Evolutionary conservation across 306 rosid genomes (phyloP), one percentile per base, ranked within the genome.

Genomic region (Cucumis melo): DNA sequence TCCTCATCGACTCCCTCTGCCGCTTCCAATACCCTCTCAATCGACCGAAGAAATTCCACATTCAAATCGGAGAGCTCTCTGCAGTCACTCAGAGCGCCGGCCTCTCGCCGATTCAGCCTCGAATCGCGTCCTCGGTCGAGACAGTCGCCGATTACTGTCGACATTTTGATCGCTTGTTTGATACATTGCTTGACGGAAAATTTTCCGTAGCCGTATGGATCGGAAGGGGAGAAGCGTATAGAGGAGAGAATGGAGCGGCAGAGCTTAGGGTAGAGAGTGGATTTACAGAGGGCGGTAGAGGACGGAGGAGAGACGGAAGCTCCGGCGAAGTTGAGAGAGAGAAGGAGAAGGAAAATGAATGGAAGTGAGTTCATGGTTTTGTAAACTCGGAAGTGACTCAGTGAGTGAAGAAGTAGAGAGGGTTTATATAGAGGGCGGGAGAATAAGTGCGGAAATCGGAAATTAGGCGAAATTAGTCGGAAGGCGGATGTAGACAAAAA

Each of bases 231-330:
- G 74, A 82, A 81, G 2, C 80, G 78, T 19, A 86, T 77, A 46
- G 88, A 34, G 46, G 92, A 89, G 65, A 90, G 80, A 14, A 92
- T 84, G 17, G 96, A 89, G 39, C 90, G 96, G 74, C 96, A 92
- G 15, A 92, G 93, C 79, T 88, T 90, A 3, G 96, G 98, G 79
- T 87, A 90, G 32, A 86, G 54, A 53, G 96, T 87, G 74, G 83
- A 76, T 76, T 85, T 84, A 80, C 98, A 92, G n/a, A 41, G 54
- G 2, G 85, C 84, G 12, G 89, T 13, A 0, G 89, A 85, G 8
- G 91, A 84, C 12, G 5, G 74, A 10, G 46, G 46, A 8, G 64
- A 42, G 20, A 41, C 29, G 53, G 19, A 67, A 20, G 74, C 54
- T 39, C 53, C 74, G 74, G 54, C 74, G 19, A n/a, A 10, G 34